Evolutionary conservation across 345 rosid species (phyloP).

Genomic region (Zanthoxylum bungeanum): DNA sequence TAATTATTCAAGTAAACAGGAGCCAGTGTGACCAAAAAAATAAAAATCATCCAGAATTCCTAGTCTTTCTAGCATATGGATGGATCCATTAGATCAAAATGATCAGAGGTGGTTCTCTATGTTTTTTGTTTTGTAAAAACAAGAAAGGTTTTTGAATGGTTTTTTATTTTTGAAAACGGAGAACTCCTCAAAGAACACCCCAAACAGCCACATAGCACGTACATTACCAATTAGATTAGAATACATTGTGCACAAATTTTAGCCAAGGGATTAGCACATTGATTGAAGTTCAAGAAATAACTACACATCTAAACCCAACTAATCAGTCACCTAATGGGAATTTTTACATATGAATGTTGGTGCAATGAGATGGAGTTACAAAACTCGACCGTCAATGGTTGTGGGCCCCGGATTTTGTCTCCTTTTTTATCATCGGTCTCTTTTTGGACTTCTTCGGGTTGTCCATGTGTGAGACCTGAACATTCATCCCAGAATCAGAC

Average conservation of each 20-base stretch:
- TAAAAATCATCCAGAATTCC: neutral
- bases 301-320: neutral
- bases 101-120: no score
- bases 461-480: constrained; percentile 59
- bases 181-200: no score
- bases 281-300: neutral
- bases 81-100: no score
- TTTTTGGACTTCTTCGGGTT: constrained; percentile 43
- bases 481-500: neutral
- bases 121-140: no score
- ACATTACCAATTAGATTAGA: no score
- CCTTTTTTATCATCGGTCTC: constrained; percentile 17
- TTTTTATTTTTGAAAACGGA: no score
- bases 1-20: neutral
- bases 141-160: no score
- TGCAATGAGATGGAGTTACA: neutral
- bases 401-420: neutral
- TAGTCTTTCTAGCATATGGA: neutral
- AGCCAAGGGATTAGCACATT: neutral
- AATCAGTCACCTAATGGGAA: neutral
- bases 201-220: no score
- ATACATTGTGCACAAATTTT: neutral
- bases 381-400: neutral
- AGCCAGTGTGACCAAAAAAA: no score
- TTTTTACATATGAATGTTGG: neutral